A percentile compares a stretch with the other conserved stretches of the same genome.
Conservation (phyloP, 2,329 filamentous ascomycete species). For the Microcyclosporella mali region DNA sequence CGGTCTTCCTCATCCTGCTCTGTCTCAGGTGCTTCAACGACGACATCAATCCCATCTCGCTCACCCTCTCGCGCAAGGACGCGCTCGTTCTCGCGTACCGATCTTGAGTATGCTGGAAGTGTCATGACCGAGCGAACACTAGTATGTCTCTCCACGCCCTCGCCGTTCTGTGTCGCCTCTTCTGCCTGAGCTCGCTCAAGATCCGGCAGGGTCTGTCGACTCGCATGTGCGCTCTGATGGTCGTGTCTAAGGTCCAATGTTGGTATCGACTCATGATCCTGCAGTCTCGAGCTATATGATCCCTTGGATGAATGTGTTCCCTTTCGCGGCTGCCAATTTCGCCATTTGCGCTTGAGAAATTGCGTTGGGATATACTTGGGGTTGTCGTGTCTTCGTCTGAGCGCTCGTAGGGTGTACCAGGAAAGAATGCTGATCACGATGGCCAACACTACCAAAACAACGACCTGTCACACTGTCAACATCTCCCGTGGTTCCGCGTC, state of each 20-base stretch:
- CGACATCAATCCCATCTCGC: constrained; percentile 81
- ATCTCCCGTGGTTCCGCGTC: too few relatives aligned
- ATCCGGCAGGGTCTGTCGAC: constrained; percentile 19
- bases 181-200: constrained; percentile 20
- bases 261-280: constrained; percentile 22
- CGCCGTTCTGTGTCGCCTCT: constrained; percentile 17
- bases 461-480: constrained; percentile 8
- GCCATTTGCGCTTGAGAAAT: constrained; percentile 31
- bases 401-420: constrained; percentile 8
- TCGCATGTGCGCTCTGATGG: constrained; percentile 20
- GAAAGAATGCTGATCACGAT: constrained; percentile 6
- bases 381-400: constrained; percentile 20
- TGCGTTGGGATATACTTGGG: constrained; percentile 29
- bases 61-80: constrained; percentile 86
- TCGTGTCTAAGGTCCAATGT: constrained; percentile 22
- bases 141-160: constrained; percentile 68
- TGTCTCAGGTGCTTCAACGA: constrained; percentile 78
- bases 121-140: constrained; percentile 93
- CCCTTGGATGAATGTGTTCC: constrained; percentile 19
- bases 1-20: constrained; percentile 70
- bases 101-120: constrained; percentile 73
- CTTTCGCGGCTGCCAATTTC: constrained; percentile 25
- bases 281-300: constrained; percentile 27
- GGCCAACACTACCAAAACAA: constrained; percentile 8
- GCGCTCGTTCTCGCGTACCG: constrained; percentile 67